Evolutionary conservation across 306 rosid genomes (phyloP), one percentile per base, ranked within the genome.

Genomic region (Pterocarpus macrocarpus): DNA sequence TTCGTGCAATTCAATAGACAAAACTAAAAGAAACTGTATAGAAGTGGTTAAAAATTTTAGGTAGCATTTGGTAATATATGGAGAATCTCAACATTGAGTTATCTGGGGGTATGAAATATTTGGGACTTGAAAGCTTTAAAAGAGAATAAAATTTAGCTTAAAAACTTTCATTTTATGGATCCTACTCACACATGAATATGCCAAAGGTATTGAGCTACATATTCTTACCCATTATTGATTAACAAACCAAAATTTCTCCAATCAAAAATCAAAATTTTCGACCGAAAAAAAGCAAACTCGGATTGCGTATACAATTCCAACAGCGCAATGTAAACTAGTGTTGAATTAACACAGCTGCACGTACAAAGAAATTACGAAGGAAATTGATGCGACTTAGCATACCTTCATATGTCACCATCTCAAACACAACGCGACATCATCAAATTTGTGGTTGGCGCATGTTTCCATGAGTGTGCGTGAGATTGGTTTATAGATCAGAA

Each of bases 321-420:
- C 1, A 35, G 17, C 41, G 33, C 44, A 57, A 68, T 15, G 45
- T 4, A 5, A 47, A 11, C 6, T 5, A 3, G 57, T 15, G 69
- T 35, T 64, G 61, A 45, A 70, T 50, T 15, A 13, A 69, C 38
- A 66, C 14, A 2, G 2, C 28, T 22, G 10, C 7, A 10, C 7
- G 13, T 35, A 33, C n/a, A 7, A 66, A 28, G 28, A 69, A 78
- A 64, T 45, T 58, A 16, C 0, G 62, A 44, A 79, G 32, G 77
- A 45, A 79, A 69, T 45, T 47, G 7, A 35, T 35, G 28, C 28
- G 4, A 71, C 43, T 11, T 1, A 1, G 10, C 43, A 22, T 79
- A 79, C 83, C 83, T 69, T 28, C 30, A 61, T 1, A 34, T 47
- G 71, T 70, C 63, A 59, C 49, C 83, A 59, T 70, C 83, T 10